Percentiles rank a stretch among this genome's conserved stretches.
These are phyloP conservation scores for Nicotiana sylvestris DNA, from an alignment of 257 asterid genomes.

Conservation along the genomic window DNA sequence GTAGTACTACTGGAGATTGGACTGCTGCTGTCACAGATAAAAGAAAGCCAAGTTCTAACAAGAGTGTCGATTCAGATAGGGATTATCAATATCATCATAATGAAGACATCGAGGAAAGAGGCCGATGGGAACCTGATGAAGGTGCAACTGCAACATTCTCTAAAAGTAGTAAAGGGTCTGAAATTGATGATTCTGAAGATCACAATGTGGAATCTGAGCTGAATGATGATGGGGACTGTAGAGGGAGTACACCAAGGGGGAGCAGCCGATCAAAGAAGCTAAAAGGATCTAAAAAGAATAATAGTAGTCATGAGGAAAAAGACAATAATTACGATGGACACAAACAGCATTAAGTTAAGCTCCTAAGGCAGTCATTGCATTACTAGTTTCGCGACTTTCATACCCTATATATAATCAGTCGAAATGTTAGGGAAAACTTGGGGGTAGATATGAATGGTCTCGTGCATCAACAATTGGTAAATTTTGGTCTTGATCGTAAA, in stretches of 20 bases:
- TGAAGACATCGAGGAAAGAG: constrained; percentile 35
- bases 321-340: not conserved
- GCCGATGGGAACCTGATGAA: constrained; percentile 53
- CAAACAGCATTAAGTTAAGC: not conserved
- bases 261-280: constrained; percentile 10
- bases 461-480: not conserved
- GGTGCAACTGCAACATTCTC: constrained; percentile 13
- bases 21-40: constrained; percentile 28
- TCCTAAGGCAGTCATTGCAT: not conserved
- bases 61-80: constrained; percentile 16
- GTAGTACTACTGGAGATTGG: constrained; percentile 22
- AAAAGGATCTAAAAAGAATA: not conserved
- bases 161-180: constrained; percentile 12
- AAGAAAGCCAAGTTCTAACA: constrained; percentile 26
- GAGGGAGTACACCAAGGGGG: not conserved
- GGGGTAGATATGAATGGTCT: not conserved
- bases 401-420: not conserved
- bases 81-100: constrained; percentile 13
- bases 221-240: not conserved
- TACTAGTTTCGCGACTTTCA: not conserved
- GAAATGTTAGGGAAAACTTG: not conserved
- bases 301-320: not conserved
- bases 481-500: constrained; percentile 3
- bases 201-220: not conserved
- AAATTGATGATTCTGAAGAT: not conserved